Base-by-base conservation (phyloP, 1,284 basidiomycete species). In the Cryptococcus wingfieldii region DNA sequence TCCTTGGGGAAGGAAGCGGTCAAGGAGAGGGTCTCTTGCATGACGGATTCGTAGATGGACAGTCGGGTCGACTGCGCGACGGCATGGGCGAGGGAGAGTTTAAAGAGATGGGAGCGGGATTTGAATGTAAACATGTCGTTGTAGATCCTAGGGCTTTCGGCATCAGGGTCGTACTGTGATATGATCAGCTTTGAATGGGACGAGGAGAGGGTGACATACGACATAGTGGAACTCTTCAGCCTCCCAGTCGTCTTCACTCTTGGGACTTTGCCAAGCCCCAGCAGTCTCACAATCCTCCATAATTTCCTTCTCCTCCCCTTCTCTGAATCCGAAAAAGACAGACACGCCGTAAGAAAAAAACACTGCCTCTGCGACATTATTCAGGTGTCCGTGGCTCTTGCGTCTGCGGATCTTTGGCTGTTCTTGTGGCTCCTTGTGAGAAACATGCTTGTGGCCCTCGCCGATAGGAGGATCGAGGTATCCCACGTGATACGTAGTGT, bases 51-150 rank as follows among this genome's bases (percentile, higher is more conserved):
- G 71, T 92, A 96, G 63, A 87, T 87, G 8, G 87, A 88, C 5
- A 97, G 83, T 48, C 96, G 86, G 0, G 93, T 96, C 7, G 90
- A 93, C 76, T 98, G 93, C 0, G 93, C 94, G 39, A 97, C 84
- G 1, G 93, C 94, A 63, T 97, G 94, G 0, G 94, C 86, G 51
- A 97, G 85, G 25, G 90, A 92, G n/a, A 97, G 82, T 71, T 82
- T 80, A 65, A 79, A 72, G 34, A 80, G 61, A 66, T 92, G 89
- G 0, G 89, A 92, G 45, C 85, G 86, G 0, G 88, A 87, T 81
- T 95, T 90, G 77, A 95, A 86, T 14, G 91, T 76, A 58, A 79
- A 80, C 69, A 81, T 79, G 59, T 80, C 77, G 62, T 78, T 78
- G 67, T 90, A 90, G 67, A 95, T 91, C 56, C 88, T 84, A 42